Base-by-base conservation (phyloP, 2,329 filamentous ascomycete species). In the Tolypocladium inflatum region DNA sequence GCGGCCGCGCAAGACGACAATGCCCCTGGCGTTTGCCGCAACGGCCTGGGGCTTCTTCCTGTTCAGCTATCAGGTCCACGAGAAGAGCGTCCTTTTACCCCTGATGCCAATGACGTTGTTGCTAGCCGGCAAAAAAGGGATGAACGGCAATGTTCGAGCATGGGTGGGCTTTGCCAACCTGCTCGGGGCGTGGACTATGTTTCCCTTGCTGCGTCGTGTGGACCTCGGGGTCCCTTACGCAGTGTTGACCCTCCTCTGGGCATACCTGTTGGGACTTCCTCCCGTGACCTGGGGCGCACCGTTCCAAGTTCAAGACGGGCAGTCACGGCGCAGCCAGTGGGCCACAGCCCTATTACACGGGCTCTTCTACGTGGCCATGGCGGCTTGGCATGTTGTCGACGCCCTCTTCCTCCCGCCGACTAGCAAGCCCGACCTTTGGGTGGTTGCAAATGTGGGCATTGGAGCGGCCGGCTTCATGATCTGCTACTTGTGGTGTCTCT, bases 81-180 rank as follows among this genome's bases (percentile, higher is more conserved):
- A 99, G 76, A 99, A 99, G 80, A 97, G 92, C 63, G 91, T 96
- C 0, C 79, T 99, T 6, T 82, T 99, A 2, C 95, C 94, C 1
- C 78, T 99, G 53, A 83, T 97, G 70, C 94, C 94, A 0, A 96
- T 95, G 89, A 97, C 92, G 0, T 74, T 97, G 8, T 79, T 97
- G 6, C 79, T 99, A 43, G 89, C 89, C 19, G 86, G 89, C 19
- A 84, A 87, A 61, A 83, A 89, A 54, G 93, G 93, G 0, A 75
- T 99, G 55, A 84, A 84, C 60, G 88, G 89, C 60, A 85, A 87
- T 56, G 84, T 83, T 21, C 84, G 94, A 54, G 86, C 90, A 2
- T 99, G 94, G 94, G 87, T 97, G 5, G 92, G 92, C n/a, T 96
- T 96, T 68, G 92, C 91, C 57, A 99, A 99, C 69, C 80, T 94